Conservation (phyloP, 768 basidiomycete species). For the Mycena chlorophos region DNA sequence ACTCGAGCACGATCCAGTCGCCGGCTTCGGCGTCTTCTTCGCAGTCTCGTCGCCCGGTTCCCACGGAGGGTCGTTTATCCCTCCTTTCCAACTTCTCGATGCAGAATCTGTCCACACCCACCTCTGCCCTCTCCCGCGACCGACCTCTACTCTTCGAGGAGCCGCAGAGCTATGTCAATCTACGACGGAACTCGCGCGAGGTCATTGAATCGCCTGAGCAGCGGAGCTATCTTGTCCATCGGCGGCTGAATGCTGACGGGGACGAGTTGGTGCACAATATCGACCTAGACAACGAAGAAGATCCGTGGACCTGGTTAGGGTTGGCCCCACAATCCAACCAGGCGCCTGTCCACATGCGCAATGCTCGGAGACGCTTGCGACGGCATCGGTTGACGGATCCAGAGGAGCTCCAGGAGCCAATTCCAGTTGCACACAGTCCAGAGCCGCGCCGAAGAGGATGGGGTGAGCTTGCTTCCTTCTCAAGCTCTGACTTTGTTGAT, state of each 20-base stretch:
- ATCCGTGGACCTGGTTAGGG: conserved; percentile 34
- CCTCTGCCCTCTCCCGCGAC: conserved; percentile 29
- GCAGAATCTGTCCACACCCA: conserved; percentile 39
- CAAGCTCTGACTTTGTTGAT: not conserved
- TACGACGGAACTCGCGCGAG: conserved; percentile 11
- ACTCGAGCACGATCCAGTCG: conserved; percentile 23
- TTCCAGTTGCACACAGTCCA: not conserved
- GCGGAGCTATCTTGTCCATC: conserved; percentile 37
- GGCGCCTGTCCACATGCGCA: too few relatives aligned
- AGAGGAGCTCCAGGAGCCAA: conserved; percentile 16
- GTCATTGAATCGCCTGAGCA: conserved; percentile 19
- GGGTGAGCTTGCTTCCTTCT: conserved; percentile 36
- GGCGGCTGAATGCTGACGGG: conserved; percentile 37
- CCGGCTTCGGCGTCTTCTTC: conserved; percentile 27
- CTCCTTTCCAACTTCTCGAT: conserved; percentile 43
- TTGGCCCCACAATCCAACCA: conserved; percentile 14
- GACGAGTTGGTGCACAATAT: conserved; percentile 43
- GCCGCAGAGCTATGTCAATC: conserved; percentile 33
- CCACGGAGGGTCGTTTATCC: conserved; percentile 35
- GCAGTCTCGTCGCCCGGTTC: conserved; percentile 14
- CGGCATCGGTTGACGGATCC: conserved; percentile 1
- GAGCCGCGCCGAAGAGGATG: conserved; percentile 42
- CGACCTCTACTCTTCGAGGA: conserved; percentile 44
- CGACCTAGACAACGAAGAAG: conserved; percentile 40
- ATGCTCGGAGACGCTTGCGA: not conserved